Base-by-base conservation (phyloP, 1,284 basidiomycete species). In the Tilletia walkeri region DNA sequence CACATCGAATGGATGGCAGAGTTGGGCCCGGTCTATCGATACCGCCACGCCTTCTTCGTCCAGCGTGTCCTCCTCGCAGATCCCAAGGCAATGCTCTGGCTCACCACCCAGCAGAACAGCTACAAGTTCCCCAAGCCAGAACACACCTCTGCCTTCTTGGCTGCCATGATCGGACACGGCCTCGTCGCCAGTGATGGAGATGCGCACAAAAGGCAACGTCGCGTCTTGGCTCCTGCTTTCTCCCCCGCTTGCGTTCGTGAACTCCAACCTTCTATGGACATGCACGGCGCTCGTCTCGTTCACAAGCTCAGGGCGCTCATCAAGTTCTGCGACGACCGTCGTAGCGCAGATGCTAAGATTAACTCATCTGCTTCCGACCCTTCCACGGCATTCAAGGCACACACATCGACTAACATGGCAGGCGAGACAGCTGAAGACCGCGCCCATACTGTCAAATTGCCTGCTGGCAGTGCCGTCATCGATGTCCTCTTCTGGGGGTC, bases 151-250 rank as follows among this genome's bases (percentile, higher is more conserved):
- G 41, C 73, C 10, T 68, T 77, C 18, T 71, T 82, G 34, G 74
- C 74, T 45, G 69, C 72, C 48, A 67, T 77, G n/a, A 71, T 83
- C n/a, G 82, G 82, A 3, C 69, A 82, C 10, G 81, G 82, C 7
- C 67, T 83, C 1, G 38, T 83, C 10, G 75, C 76, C 4, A 75
- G 73, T 0, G 82, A 83, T 47, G 80, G 80, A 12, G 63, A 81
- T 16, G 72, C 72, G 0, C 82, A 83, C 53, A 73, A 73, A 48
- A 67, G 79, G 9, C 81, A 83, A 66, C 66, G 79, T 4, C 76
- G 78, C 47, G 75, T 82, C 56, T 45, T 82, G 18, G 75, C 79
- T 39, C 82, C 82, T 0, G 82, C 81, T 0, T 82, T 83, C 66
- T 72, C 68, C 48, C 69, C 73, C 2, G 71, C 74, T 0, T 73